Evolutionary conservation across 2,329 filamentous ascomycete genomes (phyloP).

Genomic region (Claviceps sorghi): DNA sequence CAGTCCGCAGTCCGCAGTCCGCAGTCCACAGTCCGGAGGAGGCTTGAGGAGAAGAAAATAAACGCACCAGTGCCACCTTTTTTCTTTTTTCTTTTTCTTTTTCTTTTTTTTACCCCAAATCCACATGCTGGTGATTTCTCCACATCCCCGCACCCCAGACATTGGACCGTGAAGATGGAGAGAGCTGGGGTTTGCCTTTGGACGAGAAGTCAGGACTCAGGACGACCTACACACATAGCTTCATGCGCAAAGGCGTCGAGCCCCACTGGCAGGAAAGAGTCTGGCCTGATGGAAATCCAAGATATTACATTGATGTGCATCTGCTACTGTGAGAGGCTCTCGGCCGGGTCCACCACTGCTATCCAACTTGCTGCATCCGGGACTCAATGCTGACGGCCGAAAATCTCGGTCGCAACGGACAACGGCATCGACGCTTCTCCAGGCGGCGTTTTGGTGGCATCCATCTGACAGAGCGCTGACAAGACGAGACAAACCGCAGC

Average conservation of each 20-base stretch:
- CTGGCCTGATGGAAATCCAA: neutral
- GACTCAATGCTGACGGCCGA: neutral
- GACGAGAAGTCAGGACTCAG: no score
- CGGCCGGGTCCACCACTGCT: no score
- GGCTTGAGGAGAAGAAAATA: neutral
- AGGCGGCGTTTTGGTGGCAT: neutral
- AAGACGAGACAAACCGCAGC: neutral
- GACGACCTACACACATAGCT: neutral
- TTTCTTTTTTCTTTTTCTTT: neutral
- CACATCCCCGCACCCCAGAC: constrained; percentile 4
- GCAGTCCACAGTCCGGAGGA: no score
- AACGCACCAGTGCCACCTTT: neutral
- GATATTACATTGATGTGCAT: neutral
- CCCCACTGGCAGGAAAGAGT: neutral
- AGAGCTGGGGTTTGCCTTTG: neutral
- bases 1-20: neutral
- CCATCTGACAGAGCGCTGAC: neutral
- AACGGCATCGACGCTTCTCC: neutral
- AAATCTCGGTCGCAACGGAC: neutral
- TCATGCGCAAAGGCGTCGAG: neutral
- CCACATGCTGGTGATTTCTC: neutral
- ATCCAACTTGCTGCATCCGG: no score
- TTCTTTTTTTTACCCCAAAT: neutral
- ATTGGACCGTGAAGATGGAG: neutral
- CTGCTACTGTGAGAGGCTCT: no score